Base-by-base conservation (phyloP, 805 yeast species). In the Sugiyamaella floridensis region DNA sequence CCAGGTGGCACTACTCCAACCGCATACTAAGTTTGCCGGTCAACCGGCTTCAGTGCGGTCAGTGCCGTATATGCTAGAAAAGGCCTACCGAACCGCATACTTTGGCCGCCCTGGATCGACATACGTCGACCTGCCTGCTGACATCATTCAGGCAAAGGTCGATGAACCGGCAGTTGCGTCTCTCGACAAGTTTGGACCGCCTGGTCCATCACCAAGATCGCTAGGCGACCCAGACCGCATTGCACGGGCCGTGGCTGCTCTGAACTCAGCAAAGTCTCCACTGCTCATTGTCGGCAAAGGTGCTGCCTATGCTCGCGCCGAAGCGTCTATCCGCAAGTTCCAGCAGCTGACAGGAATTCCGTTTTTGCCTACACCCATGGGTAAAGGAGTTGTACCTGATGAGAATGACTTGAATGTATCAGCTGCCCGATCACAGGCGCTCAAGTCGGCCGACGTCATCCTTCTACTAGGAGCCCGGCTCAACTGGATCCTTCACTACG, bases 341-440 rank as follows among this genome's bases (percentile, higher is more conserved):
- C 72, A 83, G 16, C 49, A 63, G 5, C 40, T 50, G 0, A 76
- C 79, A 49, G 60, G 69, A 9, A 48, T 83, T 1, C 79, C 85
- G 0, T 84, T 84, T 58, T 61, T 84, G 47, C 87, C 89, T 9
- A 83, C 89, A 0, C 89, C 90, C 2, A 84, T 84, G 90, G 90
- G 86, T 0, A 84, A 84, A 64, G 90, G 90, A 9, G 79, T 83
- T 0, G 67, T 84, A 1, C 70, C 78, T 2, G 90, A 84, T 61
- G 57, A 65, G 2, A 64, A 68, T 41, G 60, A 59, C 0, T 62
- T 73, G 32, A 83, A 83, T 58, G 73, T 80, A 12, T 77, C 85
- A 0, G 80, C 86, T 2, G 86, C 86, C 3, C 70, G 89, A 52
- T 80, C 87, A 0, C 68, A 71, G n/a, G 86, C 80, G 0, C 68